These are phyloP conservation scores for Chlorella vulgaris DNA, from an alignment of 139 green algal species.

Conservation along the genomic window DNA sequence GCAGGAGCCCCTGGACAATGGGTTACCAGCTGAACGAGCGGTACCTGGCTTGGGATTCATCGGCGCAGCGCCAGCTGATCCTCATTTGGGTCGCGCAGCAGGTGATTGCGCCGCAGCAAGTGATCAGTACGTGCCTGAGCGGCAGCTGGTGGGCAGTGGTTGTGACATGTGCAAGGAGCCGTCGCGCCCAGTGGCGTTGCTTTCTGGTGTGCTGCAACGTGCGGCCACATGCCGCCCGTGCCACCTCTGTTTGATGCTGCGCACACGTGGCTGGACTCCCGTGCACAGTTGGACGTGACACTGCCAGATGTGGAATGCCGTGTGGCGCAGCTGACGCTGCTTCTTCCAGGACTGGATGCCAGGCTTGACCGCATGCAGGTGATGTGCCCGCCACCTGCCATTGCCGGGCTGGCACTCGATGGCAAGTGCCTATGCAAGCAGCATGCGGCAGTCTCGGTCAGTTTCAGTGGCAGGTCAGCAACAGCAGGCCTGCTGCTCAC, in stretches of 20 bases:
- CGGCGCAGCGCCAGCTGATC: slow-evolving; percentile 51
- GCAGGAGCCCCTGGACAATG: neutral
- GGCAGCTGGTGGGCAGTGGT: neutral
- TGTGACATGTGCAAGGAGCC: neutral
- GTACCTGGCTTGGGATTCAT: slow-evolving; percentile 50
- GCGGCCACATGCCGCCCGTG: too few species aligned
- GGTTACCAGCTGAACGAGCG: slow-evolving; percentile 58
- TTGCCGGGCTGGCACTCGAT: too few species aligned
- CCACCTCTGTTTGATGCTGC: too few species aligned
- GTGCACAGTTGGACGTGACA: neutral
- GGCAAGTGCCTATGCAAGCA: too few species aligned
- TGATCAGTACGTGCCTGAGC: neutral
- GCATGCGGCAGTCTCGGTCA: too few species aligned
- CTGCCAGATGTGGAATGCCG: slow-evolving; percentile 5
- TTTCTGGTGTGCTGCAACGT: too few species aligned
- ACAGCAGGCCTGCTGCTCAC: too few species aligned
- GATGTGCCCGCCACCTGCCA: too few species aligned
- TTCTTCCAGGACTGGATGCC: slow-evolving; percentile 43
- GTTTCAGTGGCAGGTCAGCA: too few species aligned
- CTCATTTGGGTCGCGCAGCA: slow-evolving; percentile 51
- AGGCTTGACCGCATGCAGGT: slow-evolving; percentile 43
- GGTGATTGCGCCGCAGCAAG: slow-evolving; percentile 15
- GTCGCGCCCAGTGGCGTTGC: too few species aligned
- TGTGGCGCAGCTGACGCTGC: slow-evolving; percentile 37
- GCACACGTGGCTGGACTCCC: too few species aligned